These are phyloP conservation scores for Eucalyptus sp. DNA, from an alignment of 345 rosid genomes.

Conservation along the genomic window DNA sequence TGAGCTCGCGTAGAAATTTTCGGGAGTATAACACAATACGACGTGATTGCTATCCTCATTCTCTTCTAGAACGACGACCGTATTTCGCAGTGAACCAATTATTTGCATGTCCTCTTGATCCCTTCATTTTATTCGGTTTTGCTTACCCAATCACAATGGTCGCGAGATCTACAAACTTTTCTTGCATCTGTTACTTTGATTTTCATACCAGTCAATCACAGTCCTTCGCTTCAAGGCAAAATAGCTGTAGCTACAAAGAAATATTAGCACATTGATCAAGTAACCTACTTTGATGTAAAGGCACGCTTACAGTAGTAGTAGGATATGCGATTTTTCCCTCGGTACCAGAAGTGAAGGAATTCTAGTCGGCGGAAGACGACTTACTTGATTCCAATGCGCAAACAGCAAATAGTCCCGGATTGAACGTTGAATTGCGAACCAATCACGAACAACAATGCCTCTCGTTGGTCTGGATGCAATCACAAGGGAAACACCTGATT, in stretches of 20 bases:
- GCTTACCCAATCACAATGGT: not conserved
- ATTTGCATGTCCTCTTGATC: not conserved
- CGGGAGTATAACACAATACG: rapidly evolving
- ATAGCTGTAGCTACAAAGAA: rapidly evolving
- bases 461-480: too few relatives aligned
- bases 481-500: too few relatives aligned
- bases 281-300: not conserved
- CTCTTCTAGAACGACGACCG: not conserved
- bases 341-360: not conserved
- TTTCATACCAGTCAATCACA: not conserved
- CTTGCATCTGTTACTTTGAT: not conserved
- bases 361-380: too few relatives aligned
- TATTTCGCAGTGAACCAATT: not conserved
- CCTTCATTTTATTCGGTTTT: not conserved
- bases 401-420: too few relatives aligned
- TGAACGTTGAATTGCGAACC: too few relatives aligned
- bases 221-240: not conserved
- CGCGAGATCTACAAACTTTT: not conserved
- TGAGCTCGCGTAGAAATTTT: too few relatives aligned
- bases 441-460: too few relatives aligned
- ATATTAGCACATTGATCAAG: not conserved
- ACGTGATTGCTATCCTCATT: not conserved
- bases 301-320: not conserved
- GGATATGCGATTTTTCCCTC: not conserved
- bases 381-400: too few relatives aligned